A percentile compares a stretch with the other conserved stretches of the same genome.
Conservation (phyloP, 768 basidiomycete genomes). For the Panus rudis region DNA sequence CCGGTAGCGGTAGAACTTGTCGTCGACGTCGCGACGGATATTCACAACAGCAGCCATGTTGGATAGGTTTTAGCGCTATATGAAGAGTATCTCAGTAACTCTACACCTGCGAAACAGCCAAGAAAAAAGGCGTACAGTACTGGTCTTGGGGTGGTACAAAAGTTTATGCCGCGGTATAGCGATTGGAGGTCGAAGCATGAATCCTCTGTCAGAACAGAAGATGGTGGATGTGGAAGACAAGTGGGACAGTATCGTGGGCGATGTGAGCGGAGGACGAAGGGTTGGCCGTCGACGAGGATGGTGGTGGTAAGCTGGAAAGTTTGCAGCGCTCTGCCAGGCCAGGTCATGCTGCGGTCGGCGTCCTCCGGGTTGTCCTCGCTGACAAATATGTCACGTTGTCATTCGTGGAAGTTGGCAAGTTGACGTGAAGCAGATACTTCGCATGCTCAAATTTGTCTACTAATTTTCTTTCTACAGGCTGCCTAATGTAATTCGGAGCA, state of each 20-base stretch:
- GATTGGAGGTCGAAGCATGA: conserved; percentile 91
- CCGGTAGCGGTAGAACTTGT: conserved; percentile 96
- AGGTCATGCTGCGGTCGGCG: too few species aligned
- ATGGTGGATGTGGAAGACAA: conserved; percentile 32
- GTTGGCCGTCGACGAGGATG: conserved; percentile 15
- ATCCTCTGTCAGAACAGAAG: conserved; percentile 75
- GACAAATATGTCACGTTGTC: too few species aligned
- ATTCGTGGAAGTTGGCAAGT: too few species aligned
- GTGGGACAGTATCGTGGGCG: conserved; percentile 56
- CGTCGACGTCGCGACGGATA: conserved; percentile 93
- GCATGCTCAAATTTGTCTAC: too few species aligned
- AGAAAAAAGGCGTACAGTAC: conserved; percentile 36
- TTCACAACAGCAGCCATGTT: conserved; percentile 89
- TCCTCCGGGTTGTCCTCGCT: too few species aligned
- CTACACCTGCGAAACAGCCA: conserved; percentile 41
- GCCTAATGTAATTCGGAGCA: too few species aligned
- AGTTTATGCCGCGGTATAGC: conserved; percentile 62
- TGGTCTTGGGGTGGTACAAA: conserved; percentile 31
- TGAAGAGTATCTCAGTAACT: conserved; percentile 3
- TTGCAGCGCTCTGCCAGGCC: too few species aligned
- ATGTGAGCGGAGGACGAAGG: conserved; percentile 22
- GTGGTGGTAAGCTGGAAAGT: too few species aligned
- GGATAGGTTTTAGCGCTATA: conserved; percentile 61
- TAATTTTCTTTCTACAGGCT: too few species aligned
- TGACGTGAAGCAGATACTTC: too few species aligned